Evolutionary conservation across 225 moss, liverwort and hornwort species (phyloP), one percentile per base, ranked within the genome.

Genomic region (Ulota crispa): DNA sequence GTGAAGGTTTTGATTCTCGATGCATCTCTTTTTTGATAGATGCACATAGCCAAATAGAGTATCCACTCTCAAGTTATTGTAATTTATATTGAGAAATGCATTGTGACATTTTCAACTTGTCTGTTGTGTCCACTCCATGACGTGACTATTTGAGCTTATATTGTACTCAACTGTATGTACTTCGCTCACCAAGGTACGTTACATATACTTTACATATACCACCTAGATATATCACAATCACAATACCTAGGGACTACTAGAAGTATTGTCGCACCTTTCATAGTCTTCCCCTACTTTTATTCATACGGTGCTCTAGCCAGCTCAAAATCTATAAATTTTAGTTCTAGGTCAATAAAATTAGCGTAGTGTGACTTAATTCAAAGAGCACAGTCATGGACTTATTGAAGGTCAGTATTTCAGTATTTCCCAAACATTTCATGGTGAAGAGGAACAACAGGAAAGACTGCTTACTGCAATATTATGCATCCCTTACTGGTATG

Each of bases 11-110:
- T 18, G 18, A 64, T 68, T 41, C 12, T 60, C 42, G 61, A 70
- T 20, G 76, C 76, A 88, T 82, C 78, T 81, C 75, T 10, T 78
- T 87, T 87, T 84, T 80, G 87, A 87, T 87, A 87, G 81, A 77
- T 84, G 83, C 50, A 36, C 14, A 78, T 69, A 62, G 31, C 39
- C 74, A 66, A 54, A 56, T 32, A 50, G 50, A 18, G 60, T 80
- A 50, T 26, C 30, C 30, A 67, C 60, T 21, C 12, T 66, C 23
- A 20, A 34, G 65, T 50, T 59, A 41, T 59, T 59, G 28, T 54
- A 21, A 13, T 76, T 20, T 64, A 23, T 71, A 64, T 42, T 56
- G 23, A 56, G 56, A 45, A 43, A 74, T 11, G 61, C 32, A 63
- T 10, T 52, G 34, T 26, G 19, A 47, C 24, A 16, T 61, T 39